phyloP scores from a whole-genome alignment of 441 rosid species.

The Metrosideros polymorpha region DNA sequence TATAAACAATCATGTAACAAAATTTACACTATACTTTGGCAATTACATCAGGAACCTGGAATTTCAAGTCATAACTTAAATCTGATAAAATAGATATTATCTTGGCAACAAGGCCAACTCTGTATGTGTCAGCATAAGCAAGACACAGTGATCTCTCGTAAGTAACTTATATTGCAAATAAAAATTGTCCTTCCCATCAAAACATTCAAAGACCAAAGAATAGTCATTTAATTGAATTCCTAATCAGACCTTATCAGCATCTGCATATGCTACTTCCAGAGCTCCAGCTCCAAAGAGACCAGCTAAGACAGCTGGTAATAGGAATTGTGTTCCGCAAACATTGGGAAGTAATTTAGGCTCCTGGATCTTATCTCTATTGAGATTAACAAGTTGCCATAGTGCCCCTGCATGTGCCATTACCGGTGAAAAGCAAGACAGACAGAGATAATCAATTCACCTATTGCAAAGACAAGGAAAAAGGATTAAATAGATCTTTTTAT shows the following conservation, averaged over 20 bases:
- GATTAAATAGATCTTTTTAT: background rate
- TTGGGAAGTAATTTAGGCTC: background rate
- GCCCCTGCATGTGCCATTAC: slow-evolving; percentile 11
- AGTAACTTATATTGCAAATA: background rate
- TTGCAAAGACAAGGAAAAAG: background rate
- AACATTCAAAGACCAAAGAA: background rate
- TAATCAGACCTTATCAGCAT: slow-evolving; percentile 45
- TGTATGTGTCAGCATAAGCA: background rate
- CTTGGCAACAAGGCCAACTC: background rate
- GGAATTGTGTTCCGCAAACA: slow-evolving; percentile 1
- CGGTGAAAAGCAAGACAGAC: background rate
- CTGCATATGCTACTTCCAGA: slow-evolving; percentile 51
- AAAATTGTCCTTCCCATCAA: background rate
- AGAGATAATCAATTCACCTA: background rate
- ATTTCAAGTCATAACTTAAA: background rate
- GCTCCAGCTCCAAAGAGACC: slow-evolving; percentile 47
- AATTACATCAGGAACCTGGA: background rate
- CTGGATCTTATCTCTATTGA: slow-evolving; percentile 16
- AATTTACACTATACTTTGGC: background rate
- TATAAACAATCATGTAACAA: background rate
- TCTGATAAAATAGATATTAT: background rate
- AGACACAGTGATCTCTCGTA: background rate
- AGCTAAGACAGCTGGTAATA: slow-evolving; percentile 44
- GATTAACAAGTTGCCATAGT: background rate
- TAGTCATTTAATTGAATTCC: background rate